Base-by-base conservation (phyloP, 2,329 filamentous ascomycete genomes). In the Colletotrichum endophyticum region DNA sequence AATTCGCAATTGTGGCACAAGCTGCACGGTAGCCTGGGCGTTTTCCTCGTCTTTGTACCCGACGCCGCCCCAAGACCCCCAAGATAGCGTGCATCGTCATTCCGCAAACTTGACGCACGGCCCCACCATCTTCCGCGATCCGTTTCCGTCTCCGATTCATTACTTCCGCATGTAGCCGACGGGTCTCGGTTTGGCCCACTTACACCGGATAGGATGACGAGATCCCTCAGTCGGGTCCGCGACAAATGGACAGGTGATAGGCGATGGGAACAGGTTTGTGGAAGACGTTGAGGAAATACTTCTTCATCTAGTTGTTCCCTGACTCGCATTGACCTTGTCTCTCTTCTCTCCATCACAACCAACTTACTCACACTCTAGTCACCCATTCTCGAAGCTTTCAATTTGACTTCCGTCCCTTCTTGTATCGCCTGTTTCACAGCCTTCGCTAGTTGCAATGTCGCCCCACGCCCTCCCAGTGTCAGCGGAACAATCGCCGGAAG, bases 381-480 rank as follows among this genome's bases (percentile, higher is more conserved):
- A n/a, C 6, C 25, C 39, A 30, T 12, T 19, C 64, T 49, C 39
- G 22, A 67, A 30, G 22, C 30, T 39, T 64, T 63, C 34, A 8
- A 5, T 62, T 32, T n/a, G 6, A 28, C 27, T 44, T 44, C 16
- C 16, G 56, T 19, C 25, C 8, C 36, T 56, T 7, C 19, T 44
- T 36, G 32, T 6, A 19, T 57, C 6, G 13, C 25, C 27, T 25
- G 22, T 62, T 36, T 72, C 15, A 25, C 27, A 39, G 13, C 9
- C 3, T 25, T 19, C 13, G n/a, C 12, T 9, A 8, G 16, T n/a
- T 9, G 9, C 28, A 27, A 88, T 88, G 87, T 87, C 87, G 76
- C 87, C 86, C 44, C 87, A 88, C 80, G 86, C 85, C 11, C 78
- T 87, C 19, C 72, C 78, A 6, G 39, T 66, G 12, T 36, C 70